Conservation (phyloP, 2,329 filamentous ascomycete genomes). For the Aspergillus calidoustus region DNA sequence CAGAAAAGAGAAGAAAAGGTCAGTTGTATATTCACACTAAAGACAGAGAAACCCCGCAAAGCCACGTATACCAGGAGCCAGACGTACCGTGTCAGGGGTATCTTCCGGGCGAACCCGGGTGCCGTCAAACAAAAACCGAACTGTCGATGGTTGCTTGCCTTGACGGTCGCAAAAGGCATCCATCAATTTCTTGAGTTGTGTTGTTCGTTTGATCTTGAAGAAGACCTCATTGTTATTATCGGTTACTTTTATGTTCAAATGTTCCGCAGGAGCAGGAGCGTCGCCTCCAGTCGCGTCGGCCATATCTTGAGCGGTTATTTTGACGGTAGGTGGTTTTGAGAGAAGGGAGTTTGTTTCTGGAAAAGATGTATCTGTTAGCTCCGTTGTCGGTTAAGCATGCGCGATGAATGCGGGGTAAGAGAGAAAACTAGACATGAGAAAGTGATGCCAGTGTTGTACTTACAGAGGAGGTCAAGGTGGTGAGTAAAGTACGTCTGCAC, state of each 20-base stretch:
- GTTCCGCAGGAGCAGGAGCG: constrained; percentile 64
- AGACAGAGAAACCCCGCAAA: neutral
- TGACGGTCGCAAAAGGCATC: constrained; percentile 96
- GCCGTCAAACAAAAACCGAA: constrained; percentile 96
- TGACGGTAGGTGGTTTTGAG: neutral
- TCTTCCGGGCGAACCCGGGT: constrained; percentile 86
- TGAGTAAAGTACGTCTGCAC: neutral
- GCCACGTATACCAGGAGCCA: constrained; percentile 5
- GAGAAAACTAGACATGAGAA: neutral
- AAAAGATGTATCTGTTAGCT: constrained; percentile 1
- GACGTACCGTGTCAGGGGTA: constrained; percentile 86
- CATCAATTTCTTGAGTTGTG: constrained; percentile 97
- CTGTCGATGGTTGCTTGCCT: constrained; percentile 81
- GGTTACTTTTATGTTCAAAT: constrained; percentile 98
- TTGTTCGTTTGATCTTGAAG: constrained; percentile 99
- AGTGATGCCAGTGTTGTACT: neutral
- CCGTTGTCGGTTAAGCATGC: neutral
- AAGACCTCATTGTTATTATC: constrained; percentile 99
- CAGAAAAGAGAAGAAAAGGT: neutral
- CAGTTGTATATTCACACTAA: neutral
- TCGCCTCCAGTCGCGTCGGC: constrained; percentile 34
- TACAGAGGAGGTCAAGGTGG: neutral
- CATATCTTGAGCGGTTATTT: constrained; percentile 43
- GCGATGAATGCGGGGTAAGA: constrained; percentile 18
- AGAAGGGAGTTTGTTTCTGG: neutral